These are phyloP conservation scores for Didymella pinodella DNA, from an alignment of 2,329 filamentous ascomycete species.

Conservation along the genomic window DNA sequence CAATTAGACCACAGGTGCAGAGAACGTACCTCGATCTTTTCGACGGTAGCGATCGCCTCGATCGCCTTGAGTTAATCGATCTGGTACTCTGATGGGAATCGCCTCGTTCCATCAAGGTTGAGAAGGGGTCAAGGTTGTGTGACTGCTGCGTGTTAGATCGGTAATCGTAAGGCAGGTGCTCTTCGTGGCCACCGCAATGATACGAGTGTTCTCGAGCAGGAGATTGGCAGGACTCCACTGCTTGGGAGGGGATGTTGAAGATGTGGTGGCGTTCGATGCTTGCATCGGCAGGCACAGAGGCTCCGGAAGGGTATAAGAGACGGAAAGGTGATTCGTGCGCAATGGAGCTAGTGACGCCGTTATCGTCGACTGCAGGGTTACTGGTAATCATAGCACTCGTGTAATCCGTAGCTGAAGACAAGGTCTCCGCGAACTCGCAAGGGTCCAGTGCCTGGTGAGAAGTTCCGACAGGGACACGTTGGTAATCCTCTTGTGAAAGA, in stretches of 20 bases:
- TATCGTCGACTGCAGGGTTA: not conserved
- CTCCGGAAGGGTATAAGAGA: not conserved
- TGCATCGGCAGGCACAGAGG: not conserved
- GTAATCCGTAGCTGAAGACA: not conserved
- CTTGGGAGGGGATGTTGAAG: not conserved
- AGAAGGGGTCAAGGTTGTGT: not conserved
- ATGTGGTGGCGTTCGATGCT: not conserved
- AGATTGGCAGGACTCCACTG: not conserved
- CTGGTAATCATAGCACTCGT: not conserved
- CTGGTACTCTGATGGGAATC: not conserved
- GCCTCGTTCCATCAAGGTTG: not conserved
- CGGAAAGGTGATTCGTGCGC: not conserved
- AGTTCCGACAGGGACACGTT: not conserved
- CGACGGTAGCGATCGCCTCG: not conserved
- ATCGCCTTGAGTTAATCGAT: not conserved
- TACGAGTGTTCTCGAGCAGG: not conserved
- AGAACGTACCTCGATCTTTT: not conserved
- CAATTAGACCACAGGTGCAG: not conserved
- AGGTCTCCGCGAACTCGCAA: not conserved
- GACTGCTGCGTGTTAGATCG: not conserved
- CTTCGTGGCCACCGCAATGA: not conserved
- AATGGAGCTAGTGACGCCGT: not conserved
- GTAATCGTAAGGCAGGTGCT: not conserved
- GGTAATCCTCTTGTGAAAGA: not conserved
- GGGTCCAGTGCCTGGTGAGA: not conserved